Percentiles rank a stretch among this genome's conserved stretches.
phyloP scores from a whole-genome alignment of 441 rosid species.

The Bocquillonia castaneifolia region DNA sequence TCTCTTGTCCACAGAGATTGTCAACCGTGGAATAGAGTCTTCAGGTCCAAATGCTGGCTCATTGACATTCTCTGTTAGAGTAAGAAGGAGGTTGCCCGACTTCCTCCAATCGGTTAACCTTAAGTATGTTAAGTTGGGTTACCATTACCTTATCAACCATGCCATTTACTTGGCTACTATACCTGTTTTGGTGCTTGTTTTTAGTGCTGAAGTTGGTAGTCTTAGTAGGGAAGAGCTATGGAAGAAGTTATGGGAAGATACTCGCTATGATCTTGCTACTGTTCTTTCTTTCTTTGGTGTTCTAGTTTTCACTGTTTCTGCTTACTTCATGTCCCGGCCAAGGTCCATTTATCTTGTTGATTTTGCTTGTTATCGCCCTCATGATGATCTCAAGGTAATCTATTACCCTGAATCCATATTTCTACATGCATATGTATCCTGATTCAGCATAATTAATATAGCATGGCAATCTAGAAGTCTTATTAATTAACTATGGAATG shows the following conservation, averaged over 20 bases:
- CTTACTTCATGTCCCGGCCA: constrained; percentile 76
- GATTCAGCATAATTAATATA: too few relatives aligned
- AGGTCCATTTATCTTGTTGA: constrained; percentile 76
- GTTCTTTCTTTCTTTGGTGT: constrained; percentile 55
- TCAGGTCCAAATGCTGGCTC: constrained; percentile 88
- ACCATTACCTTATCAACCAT: constrained; percentile 77
- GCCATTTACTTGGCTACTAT: constrained; percentile 84
- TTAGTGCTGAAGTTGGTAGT: constrained; percentile 80
- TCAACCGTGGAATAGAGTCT: constrained; percentile 76
- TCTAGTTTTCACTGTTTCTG: constrained; percentile 59
- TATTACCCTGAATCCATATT: too few relatives aligned
- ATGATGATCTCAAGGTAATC: constrained; percentile 73
- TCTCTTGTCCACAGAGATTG: constrained; percentile 79
- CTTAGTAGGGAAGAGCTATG: constrained; percentile 72
- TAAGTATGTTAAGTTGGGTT: constrained; percentile 85
- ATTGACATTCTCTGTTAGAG: constrained; percentile 74
- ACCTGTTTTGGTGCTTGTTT: constrained; percentile 64
- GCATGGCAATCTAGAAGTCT: too few relatives aligned
- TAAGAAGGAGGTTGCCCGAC: constrained; percentile 75
- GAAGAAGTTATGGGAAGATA: constrained; percentile 71
- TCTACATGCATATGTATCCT: too few relatives aligned
- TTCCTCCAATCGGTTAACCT: constrained; percentile 89
- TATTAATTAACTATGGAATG: too few relatives aligned
- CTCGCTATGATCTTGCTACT: constrained; percentile 63
- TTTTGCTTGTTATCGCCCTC: constrained; percentile 73